Percentiles rank a stretch among this genome's conserved stretches.
Evolutionary conservation across 75 land plant genomes (phyloP).

Genomic region (Picea glauca): DNA sequence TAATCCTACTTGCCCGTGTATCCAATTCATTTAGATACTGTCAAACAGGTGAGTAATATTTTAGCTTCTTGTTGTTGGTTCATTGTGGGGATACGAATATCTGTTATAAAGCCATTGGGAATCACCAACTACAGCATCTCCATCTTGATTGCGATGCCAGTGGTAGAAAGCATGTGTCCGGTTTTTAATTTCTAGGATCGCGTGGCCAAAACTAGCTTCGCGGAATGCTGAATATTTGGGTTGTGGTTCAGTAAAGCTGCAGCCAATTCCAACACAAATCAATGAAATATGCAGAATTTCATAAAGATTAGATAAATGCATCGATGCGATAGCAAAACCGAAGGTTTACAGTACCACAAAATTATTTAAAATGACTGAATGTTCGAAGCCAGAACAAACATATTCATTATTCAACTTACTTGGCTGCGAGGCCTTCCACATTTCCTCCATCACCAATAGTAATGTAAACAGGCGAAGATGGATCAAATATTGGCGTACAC

Average conservation of each 20-base stretch:
- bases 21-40: no score
- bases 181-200: conserved; percentile 64
- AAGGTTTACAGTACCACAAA: background rate
- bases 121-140: conserved; percentile 41
- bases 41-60: no score
- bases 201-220: conserved; percentile 95
- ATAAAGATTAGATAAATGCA: no score
- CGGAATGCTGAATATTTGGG: conserved; percentile 76
- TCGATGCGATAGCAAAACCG: background rate
- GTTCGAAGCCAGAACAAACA: no score
- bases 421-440: conserved; percentile 72
- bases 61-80: background rate
- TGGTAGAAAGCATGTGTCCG: conserved; percentile 59
- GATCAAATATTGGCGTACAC: conserved; percentile 53
- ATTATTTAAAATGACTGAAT: no score
- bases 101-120: conserved; percentile 41
- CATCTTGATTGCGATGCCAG: conserved; percentile 89
- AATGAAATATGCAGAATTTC: background rate
- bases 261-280: background rate
- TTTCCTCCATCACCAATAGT: conserved; percentile 98
- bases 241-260: conserved; percentile 63
- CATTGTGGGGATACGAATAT: conserved; percentile 24
- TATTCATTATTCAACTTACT: conserved; percentile 33
- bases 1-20: no score
- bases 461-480: conserved; percentile 74